These are phyloP conservation scores for Neopestalotiopsis rosae DNA, from an alignment of 2,329 filamentous ascomycete genomes.

Conservation along the genomic window DNA sequence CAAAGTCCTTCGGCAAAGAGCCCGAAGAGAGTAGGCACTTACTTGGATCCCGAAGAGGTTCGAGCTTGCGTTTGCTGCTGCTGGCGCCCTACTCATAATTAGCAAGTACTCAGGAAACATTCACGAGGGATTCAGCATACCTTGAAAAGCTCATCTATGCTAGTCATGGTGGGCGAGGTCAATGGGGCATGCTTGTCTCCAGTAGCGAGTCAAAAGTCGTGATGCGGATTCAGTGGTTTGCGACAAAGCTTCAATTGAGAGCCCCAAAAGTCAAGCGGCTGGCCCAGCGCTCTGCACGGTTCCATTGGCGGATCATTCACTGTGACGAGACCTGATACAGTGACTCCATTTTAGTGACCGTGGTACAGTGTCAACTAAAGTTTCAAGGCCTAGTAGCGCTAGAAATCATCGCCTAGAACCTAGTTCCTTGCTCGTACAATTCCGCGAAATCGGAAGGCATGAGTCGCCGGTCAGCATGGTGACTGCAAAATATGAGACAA, in stretches of 20 bases:
- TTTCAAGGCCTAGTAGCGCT: background rate
- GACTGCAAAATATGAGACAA: background rate
- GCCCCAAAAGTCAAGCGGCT: background rate
- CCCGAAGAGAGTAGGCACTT: constrained; percentile 33
- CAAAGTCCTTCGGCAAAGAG: constrained; percentile 6
- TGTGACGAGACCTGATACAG: background rate
- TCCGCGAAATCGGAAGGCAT: background rate
- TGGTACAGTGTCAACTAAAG: background rate
- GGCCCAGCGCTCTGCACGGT: background rate
- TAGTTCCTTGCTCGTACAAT: background rate
- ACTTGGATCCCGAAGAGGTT: constrained; percentile 68
- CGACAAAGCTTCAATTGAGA: constrained; percentile 3
- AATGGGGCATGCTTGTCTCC: background rate
- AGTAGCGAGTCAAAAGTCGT: background rate
- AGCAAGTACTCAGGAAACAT: background rate
- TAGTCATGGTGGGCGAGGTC: constrained; percentile 49
- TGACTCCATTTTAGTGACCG: background rate
- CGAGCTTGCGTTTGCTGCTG: constrained; percentile 67
- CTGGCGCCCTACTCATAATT: constrained; percentile 37
- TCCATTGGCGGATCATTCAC: background rate
- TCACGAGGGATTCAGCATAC: constrained; percentile 33
- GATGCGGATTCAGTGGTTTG: background rate
- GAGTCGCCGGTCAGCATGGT: background rate
- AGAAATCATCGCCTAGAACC: no score
- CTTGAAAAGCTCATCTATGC: constrained; percentile 66